Conservation (phyloP, 345 rosid genomes). For the Clarkia xantiana region DNA sequence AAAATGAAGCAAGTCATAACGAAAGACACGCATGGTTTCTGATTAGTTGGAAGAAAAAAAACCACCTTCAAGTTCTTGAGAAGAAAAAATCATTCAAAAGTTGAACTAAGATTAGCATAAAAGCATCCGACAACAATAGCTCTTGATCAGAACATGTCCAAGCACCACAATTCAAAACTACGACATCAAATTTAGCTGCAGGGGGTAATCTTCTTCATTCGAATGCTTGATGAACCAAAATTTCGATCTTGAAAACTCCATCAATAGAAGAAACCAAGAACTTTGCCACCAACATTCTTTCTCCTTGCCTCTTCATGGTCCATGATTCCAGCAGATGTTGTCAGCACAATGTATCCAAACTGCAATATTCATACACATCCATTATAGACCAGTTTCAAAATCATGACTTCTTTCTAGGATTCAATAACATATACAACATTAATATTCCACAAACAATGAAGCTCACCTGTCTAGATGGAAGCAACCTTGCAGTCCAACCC, state of each 20-base stretch:
- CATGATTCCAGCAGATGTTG: constrained; percentile 82
- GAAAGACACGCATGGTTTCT: no score
- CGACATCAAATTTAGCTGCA: no score
- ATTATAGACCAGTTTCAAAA: not conserved
- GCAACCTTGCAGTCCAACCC: constrained; percentile 18
- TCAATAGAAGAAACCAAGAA: constrained; percentile 64
- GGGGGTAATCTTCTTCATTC: not conserved
- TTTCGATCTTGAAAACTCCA: constrained; percentile 2
- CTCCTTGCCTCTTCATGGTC: constrained; percentile 86
- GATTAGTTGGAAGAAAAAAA: no score
- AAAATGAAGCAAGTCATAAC: no score
- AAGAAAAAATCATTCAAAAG: no score
- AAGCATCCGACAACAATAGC: no score
- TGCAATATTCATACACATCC: constrained; percentile 13
- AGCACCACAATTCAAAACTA: no score
- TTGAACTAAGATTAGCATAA: no score
- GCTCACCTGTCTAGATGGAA: constrained; percentile 13
- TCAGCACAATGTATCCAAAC: constrained; percentile 73
- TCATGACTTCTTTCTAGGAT: not conserved
- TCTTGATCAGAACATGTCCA: no score
- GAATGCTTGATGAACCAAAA: constrained; percentile 7
- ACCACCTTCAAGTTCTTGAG: no score
- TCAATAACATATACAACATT: not conserved
- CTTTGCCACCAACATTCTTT: constrained; percentile 77
- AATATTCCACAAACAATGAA: not conserved